Evolutionary conservation across 2,329 filamentous ascomycete genomes (phyloP).

Genomic region (Fusarium ambrosium): DNA sequence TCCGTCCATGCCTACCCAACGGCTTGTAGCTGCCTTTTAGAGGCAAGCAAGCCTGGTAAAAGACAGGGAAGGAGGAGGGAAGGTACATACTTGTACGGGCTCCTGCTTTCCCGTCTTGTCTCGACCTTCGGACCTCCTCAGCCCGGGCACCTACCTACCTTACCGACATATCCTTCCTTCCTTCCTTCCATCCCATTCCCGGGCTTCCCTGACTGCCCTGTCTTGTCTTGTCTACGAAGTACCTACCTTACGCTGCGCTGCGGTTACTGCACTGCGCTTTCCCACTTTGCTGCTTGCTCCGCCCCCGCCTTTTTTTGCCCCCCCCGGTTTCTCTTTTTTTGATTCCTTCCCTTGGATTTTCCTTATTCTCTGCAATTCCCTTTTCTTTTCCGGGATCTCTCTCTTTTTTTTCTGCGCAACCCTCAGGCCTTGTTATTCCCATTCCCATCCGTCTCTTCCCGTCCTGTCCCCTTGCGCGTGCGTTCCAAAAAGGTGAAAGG

Average conservation of each 20-base stretch:
- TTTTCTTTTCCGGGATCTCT: slow-evolving; percentile 47
- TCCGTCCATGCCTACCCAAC: slow-evolving; percentile 20
- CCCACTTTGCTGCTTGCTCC: slow-evolving; percentile 39
- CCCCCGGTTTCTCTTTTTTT: slow-evolving; percentile 29
- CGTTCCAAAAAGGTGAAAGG: slow-evolving; percentile 9
- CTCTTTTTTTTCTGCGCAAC: slow-evolving; percentile 3
- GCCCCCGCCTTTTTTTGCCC: slow-evolving; percentile 46
- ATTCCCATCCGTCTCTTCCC: slow-evolving; percentile 17
- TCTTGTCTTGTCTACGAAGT: neutral
- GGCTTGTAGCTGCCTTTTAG: slow-evolving; percentile 38
- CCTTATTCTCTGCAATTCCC: slow-evolving; percentile 40
- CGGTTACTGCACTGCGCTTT: slow-evolving; percentile 10
- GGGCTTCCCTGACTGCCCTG: neutral
- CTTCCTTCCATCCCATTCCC: neutral
- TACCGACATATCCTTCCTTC: neutral
- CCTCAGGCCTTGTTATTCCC: slow-evolving; percentile 39
- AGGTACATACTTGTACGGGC: slow-evolving; percentile 13
- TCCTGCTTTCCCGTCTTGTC: neutral
- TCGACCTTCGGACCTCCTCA: neutral
- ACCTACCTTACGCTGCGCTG: neutral
- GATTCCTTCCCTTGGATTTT: slow-evolving; percentile 37
- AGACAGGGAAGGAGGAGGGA: slow-evolving; percentile 26
- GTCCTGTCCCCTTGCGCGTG: neutral
- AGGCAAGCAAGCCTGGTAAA: slow-evolving; percentile 31
- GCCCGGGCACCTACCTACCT: neutral